Evolutionary conservation across 805 yeast genomes (phyloP).

Genomic region (Kodamaea neixiangensis): DNA sequence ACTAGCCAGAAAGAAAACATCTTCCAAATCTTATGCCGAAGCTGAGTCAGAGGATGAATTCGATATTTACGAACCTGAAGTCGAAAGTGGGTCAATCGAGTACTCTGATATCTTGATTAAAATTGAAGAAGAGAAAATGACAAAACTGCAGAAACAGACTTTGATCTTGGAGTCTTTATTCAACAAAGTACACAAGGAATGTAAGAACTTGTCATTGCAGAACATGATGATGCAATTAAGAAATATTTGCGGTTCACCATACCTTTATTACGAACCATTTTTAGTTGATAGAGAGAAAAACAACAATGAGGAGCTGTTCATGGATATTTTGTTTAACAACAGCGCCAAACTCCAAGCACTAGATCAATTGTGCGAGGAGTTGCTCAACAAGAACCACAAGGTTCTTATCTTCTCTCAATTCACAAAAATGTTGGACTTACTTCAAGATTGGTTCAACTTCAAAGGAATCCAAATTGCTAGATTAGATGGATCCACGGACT

Average conservation of each 20-base stretch:
- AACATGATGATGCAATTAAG: slow-evolving; percentile 84
- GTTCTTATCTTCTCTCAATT: slow-evolving; percentile 86
- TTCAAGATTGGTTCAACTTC: slow-evolving; percentile 70
- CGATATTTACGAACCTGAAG: not conserved
- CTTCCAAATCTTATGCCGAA: slow-evolving; percentile 17
- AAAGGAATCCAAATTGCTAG: slow-evolving; percentile 52
- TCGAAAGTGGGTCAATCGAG: not conserved
- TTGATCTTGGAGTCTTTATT: slow-evolving; percentile 17
- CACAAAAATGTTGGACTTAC: slow-evolving; percentile 74
- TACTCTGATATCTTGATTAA: slow-evolving; percentile 11
- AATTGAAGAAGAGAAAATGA: slow-evolving; percentile 18
- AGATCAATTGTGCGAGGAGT: slow-evolving; percentile 56
- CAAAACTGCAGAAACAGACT: slow-evolving; percentile 13
- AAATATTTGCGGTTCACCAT: slow-evolving; percentile 83
- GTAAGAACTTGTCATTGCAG: slow-evolving; percentile 48
- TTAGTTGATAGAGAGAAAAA: slow-evolving; percentile 33
- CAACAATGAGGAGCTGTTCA: slow-evolving; percentile 34
- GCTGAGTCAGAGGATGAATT: slow-evolving; percentile 35
- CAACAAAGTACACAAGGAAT: slow-evolving; percentile 17
- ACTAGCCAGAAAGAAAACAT: slow-evolving; percentile 4
- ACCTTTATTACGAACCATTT: slow-evolving; percentile 77
- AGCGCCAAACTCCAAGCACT: slow-evolving; percentile 77
- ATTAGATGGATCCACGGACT: slow-evolving; percentile 75
- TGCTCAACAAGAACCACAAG: slow-evolving; percentile 59
- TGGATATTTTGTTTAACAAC: slow-evolving; percentile 39